Evolutionary conservation across 768 basidiomycete species (phyloP), one percentile per base, ranked within the genome.

Genomic region (Hericium alpestre): DNA sequence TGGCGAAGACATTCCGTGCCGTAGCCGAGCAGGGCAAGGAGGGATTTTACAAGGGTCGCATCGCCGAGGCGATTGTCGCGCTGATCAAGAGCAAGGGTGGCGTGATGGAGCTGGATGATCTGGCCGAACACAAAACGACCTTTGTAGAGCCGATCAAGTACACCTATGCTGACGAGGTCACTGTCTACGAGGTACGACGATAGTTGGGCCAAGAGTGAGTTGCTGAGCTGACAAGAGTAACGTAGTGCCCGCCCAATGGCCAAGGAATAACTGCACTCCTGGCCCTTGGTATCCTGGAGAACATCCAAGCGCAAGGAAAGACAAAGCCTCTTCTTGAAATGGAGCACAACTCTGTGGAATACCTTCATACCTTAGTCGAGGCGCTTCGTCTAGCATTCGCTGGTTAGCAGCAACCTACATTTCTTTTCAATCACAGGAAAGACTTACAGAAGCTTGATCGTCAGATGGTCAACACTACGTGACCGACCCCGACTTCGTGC

Each of bases 261-360:
- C 94, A 97, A 86, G 84, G 86, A n/a, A 80, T 99, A 43, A 95
- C 94, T 4, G 91, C 96, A 0, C 78, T 98, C 8, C 73, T 99
- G 32, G 92, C 94, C 12, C 79, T 98, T 20, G 96, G 96, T 1
- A 91, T 99, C 58, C 74, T 99, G 51, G 95, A 98, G 63, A 82
- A 78, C 25, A 78, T 97, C 15, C 88, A 95, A 70, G 81, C 77
- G 58, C 81, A 86, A 65, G 83, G 84, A 0, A 80, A 82, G 53
- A 78, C 82, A 50, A 77, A 76, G 57, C 79, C 91, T 12, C 71
- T 97, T 5, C 68, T 82, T 20, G 82, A 92, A 59, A 78, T 92
- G 75, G 88, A 93, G 56, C 93, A 96, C 70, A 96, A 96, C 65
- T 94, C 92, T 0, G 74, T 85, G 0, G 84, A 88, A 62, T 99